These are phyloP conservation scores for Cyberlindnera samutprakarnensis DNA, from an alignment of 805 yeast species.

Conservation along the genomic window DNA sequence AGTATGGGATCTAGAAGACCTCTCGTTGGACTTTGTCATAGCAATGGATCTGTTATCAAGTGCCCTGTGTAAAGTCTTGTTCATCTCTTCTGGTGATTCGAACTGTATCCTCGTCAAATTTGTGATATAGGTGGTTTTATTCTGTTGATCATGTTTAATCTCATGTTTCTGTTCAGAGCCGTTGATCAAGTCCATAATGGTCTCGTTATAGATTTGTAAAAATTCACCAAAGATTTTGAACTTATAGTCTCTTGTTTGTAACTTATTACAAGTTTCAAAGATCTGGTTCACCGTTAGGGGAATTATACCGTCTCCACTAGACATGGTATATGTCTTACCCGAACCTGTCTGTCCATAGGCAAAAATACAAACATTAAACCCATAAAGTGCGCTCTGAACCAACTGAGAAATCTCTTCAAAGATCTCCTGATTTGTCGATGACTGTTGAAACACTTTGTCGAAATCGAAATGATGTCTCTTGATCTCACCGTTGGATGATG, in stretches of 20 bases:
- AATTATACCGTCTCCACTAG: slow-evolving; percentile 69
- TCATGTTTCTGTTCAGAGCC: slow-evolving; percentile 41
- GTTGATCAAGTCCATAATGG: slow-evolving; percentile 57
- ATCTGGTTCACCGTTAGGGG: slow-evolving; percentile 69
- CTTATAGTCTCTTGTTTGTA: slow-evolving; percentile 53
- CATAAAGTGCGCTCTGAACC: slow-evolving; percentile 81
- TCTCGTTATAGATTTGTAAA: slow-evolving; percentile 85
- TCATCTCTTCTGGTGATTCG: slow-evolving; percentile 40
- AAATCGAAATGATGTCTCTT: slow-evolving; percentile 45
- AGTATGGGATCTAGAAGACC: slow-evolving; percentile 89
- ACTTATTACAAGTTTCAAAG: slow-evolving; percentile 43
- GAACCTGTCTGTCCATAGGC: slow-evolving; percentile 98
- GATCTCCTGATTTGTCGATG: slow-evolving; percentile 48
- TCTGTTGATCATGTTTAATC: slow-evolving; percentile 58
- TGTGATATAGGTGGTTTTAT: slow-evolving; percentile 49
- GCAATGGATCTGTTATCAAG: slow-evolving; percentile 66
- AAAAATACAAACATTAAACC: slow-evolving; percentile 85
- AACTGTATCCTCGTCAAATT: slow-evolving; percentile 48
- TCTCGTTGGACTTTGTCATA: slow-evolving; percentile 69
- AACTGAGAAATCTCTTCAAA: slow-evolving; percentile 83
- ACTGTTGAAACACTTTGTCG: slow-evolving; percentile 66
- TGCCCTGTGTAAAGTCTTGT: slow-evolving; percentile 44
- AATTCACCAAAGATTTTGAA: slow-evolving; percentile 65
- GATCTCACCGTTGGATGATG: slow-evolving; percentile 1
- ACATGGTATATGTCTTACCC: slow-evolving; percentile 92